Evolutionary conservation across 2,329 filamentous ascomycete genomes (phyloP), one percentile per base, ranked within the genome.

Genomic region (Graphilbum ipis-grandicollis): DNA sequence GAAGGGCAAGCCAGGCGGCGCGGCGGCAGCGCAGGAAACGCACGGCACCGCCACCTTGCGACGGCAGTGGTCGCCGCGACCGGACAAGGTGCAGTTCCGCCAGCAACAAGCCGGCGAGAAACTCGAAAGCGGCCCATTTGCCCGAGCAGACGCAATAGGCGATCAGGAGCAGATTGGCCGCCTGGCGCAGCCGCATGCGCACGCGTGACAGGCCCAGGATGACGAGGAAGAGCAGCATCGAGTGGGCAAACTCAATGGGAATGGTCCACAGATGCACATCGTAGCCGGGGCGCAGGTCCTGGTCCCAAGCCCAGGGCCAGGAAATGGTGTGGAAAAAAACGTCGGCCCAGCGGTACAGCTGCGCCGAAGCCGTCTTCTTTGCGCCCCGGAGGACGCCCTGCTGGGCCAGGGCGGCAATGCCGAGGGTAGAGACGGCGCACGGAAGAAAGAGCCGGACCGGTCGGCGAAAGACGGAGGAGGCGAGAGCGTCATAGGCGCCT

Each of bases 261-360:
- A 66, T 62, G 2, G 62, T 65, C 63, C 62, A 66, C 14, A 65
- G 50, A 37, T 64, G 60, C 9, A 57, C 47, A 40, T 63, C 58
- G 41, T 62, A 65, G 6, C 44, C 47, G 7, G 52, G 54, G 18
- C 48, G 47, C 35, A 58, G 37, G 37, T 55, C 49, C 3, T 33
- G 35, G 26, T 57, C 53, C 52, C 53, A 56, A 4, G 47, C 46
- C 53, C 54, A 56, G 13, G 52, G 51, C 50, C 54, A 56, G 17
- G 48, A 48, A 32, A 56, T 50, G 41, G 48, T 46, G 37, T 50
- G 50, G 36, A 57, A 52, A 9, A 52, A 45, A 23, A 49, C 48
- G 30, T 44, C 40, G 23, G 45, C 40, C 50, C 54, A 57, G 29
- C 45, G 41, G 41, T 43, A 40, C 13, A 58, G 38, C 44, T 57